phyloP scores from a whole-genome alignment of 2,329 filamentous ascomycete species.

The Amylocarpus encephaloides region DNA sequence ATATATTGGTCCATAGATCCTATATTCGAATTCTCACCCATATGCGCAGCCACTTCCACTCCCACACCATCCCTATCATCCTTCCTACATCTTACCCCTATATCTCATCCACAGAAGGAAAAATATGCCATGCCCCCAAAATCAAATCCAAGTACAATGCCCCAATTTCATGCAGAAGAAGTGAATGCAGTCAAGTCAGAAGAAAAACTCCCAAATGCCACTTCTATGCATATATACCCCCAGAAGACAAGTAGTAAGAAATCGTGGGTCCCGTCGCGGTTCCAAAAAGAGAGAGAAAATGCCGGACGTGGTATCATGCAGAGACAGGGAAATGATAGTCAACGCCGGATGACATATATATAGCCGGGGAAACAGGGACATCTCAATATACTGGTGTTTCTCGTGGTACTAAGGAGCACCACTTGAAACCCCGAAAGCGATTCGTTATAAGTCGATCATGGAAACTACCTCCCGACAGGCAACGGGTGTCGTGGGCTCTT shows the following conservation, averaged over 20 bases:
- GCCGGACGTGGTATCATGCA: conserved; percentile 5
- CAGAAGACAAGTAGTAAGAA: background rate
- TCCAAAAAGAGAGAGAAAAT: background rate
- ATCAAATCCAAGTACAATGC: background rate
- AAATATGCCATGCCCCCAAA: background rate
- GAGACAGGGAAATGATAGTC: background rate
- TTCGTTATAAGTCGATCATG: background rate
- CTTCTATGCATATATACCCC: background rate
- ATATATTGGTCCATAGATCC: too few relatives aligned
- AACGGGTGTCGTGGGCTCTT: conserved; percentile 21
- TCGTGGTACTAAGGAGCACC: too few relatives aligned
- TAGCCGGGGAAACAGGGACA: background rate
- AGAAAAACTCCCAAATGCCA: background rate
- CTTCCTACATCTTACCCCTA: too few relatives aligned
- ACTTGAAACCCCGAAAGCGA: background rate
- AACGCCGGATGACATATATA: background rate
- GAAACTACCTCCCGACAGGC: conserved; percentile 18
- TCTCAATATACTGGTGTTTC: background rate
- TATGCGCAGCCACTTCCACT: too few relatives aligned
- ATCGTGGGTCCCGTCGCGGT: background rate
- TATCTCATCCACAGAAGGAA: too few relatives aligned
- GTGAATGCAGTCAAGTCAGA: background rate
- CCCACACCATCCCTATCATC: too few relatives aligned
- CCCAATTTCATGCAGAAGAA: background rate
- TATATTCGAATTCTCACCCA: too few relatives aligned